Base-by-base conservation (phyloP, 2,329 filamentous ascomycete genomes). In the Pezicula carpinea region DNA sequence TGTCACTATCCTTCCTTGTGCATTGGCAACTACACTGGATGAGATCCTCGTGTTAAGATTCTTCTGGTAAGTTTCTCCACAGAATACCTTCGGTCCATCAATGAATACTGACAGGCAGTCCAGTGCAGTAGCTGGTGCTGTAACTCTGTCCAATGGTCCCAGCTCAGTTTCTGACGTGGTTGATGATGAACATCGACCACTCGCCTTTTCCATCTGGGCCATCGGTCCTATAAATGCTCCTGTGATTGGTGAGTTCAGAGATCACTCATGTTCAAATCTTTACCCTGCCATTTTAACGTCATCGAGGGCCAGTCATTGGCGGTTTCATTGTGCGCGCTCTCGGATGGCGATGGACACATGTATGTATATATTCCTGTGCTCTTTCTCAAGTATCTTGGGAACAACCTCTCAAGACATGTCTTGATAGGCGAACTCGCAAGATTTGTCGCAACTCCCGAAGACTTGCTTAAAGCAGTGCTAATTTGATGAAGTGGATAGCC, bases 301-400 rank as follows among this genome's bases (percentile, higher is more conserved):
- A n/a, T n/a, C n/a, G n/a, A n/a, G n/a, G n/a, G n/a, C 86, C 68
- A 44, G 69, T 58, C 0, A 83, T 96, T 29, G 90, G 90, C 17
- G 90, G 89, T 0, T 95, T 95, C 56, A 79, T 87, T 1, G 87
- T 66, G 55, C 75, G 90, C 64, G 82, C 85, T 53, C 71, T 93
- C 2, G 89, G 89, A 10, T 96, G 91, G 91, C 71, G 90, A 22
- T 96, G 89, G 89, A 85, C 84, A n/a, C n/a, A n/a, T n/a, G n/a
- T n/a, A n/a, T n/a, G n/a, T n/a, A n/a, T n/a, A n/a, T n/a, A n/a
- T n/a, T n/a, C n/a, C n/a, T n/a, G n/a, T n/a, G n/a, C n/a, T n/a
- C n/a, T n/a, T n/a, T n/a, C n/a, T n/a, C n/a, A n/a, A n/a, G n/a
- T n/a, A n/a, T n/a, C n/a, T n/a, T n/a, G n/a, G n/a, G n/a, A n/a